These are phyloP conservation scores for Glebionis coronaria DNA, from an alignment of 129 eudicot species.

Conservation along the genomic window DNA sequence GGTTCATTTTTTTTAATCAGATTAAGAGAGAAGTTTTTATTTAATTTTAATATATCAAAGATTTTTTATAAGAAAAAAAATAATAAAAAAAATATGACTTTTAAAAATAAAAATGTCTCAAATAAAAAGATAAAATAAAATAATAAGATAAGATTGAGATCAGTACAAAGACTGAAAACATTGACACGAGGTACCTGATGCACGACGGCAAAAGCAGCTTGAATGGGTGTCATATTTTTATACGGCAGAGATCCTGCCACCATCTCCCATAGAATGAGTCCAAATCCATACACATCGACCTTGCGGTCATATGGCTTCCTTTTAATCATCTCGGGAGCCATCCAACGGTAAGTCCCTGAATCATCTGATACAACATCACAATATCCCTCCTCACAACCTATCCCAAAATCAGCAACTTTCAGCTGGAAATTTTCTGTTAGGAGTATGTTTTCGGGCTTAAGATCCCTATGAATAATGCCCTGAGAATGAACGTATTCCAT, in stretches of 20 bases:
- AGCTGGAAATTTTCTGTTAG: conserved; percentile 59
- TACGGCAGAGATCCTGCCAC: conserved; percentile 95
- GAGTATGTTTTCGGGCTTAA: conserved; percentile 86
- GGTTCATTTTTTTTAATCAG: too few species aligned
- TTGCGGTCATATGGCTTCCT: conserved; percentile 70
- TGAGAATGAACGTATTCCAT: conserved; percentile 92
- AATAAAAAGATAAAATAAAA: too few species aligned
- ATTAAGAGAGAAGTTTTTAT: too few species aligned
- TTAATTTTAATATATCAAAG: too few species aligned
- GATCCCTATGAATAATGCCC: conserved; percentile 86
- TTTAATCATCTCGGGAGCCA: conserved; percentile 98
- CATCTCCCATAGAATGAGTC: conserved; percentile 93
- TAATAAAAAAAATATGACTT: too few species aligned
- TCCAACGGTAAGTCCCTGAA: conserved; percentile 98
- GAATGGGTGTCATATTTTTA: conserved; percentile 83
- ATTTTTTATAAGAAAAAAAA: too few species aligned
- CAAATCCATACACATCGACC: conserved; percentile 91
- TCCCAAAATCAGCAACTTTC: conserved; percentile 95
- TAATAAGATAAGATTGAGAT: too few species aligned
- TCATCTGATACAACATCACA: conserved; percentile 83
- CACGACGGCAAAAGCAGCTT: conserved; percentile 95
- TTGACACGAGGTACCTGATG: conserved; percentile 50
- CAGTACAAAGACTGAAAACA: too few species aligned
- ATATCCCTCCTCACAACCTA: conserved; percentile 75
- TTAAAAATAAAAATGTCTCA: too few species aligned